These are phyloP conservation scores for Knoxia roxburghii DNA, from an alignment of 257 asterid species.

Conservation along the genomic window DNA sequence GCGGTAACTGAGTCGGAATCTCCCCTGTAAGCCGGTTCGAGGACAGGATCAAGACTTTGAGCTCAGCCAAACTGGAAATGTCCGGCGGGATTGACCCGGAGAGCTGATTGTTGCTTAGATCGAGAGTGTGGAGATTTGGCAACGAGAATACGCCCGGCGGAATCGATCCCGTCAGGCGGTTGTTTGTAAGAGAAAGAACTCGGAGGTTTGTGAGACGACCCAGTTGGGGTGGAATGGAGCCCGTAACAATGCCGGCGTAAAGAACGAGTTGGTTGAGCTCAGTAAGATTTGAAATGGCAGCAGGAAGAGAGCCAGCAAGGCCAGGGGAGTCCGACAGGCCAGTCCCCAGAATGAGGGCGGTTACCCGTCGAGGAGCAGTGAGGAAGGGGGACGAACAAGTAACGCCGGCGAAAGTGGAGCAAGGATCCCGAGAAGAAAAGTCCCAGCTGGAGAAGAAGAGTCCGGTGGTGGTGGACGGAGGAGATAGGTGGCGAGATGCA, in stretches of 20 bases:
- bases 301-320: slow-evolving; percentile 59
- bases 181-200: slow-evolving; percentile 54
- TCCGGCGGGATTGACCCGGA: slow-evolving; percentile 41
- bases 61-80: slow-evolving; percentile 7
- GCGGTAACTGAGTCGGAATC: slow-evolving; percentile 36
- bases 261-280: slow-evolving; percentile 57
- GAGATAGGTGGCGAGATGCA: not conserved
- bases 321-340: slow-evolving; percentile 67
- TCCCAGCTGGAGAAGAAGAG: slow-evolving; percentile 72
- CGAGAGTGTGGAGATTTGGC: slow-evolving; percentile 63
- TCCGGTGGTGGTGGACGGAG: slow-evolving; percentile 26
- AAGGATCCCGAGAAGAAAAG: slow-evolving; percentile 57
- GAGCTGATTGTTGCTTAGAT: slow-evolving; percentile 58
- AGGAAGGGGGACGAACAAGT: slow-evolving; percentile 33
- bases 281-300: slow-evolving; percentile 38
- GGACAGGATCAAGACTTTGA: slow-evolving; percentile 45
- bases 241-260: slow-evolving; percentile 74
- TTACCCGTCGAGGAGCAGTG: slow-evolving; percentile 15
- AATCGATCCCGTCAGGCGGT: slow-evolving; percentile 53
- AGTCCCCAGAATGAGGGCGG: slow-evolving; percentile 51
- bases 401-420: slow-evolving; percentile 60
- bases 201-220: slow-evolving; percentile 39
- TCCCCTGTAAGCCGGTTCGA: slow-evolving; percentile 40
- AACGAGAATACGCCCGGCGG: slow-evolving; percentile 38
- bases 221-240: slow-evolving; percentile 46